A percentile compares a stretch with the other conserved stretches of the same genome.
Conservation (phyloP, 305 asterid genomes). For the Vinca major region DNA sequence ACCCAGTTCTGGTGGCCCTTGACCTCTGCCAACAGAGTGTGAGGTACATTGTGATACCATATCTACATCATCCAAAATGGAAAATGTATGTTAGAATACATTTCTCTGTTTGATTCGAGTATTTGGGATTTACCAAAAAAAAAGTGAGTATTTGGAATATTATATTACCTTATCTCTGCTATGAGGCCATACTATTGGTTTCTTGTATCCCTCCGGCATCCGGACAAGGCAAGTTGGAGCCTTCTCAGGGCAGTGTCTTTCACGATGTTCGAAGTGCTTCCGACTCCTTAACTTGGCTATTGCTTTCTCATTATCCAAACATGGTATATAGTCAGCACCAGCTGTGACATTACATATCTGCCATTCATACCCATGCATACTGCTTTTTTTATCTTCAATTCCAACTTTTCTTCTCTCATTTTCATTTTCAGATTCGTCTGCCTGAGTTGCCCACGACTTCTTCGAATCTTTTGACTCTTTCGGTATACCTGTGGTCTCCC, state of each 20-base stretch:
- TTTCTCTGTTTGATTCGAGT: background rate
- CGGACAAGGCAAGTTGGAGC: conserved; percentile 69
- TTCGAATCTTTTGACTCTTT: conserved; percentile 47
- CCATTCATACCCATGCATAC: conserved; percentile 34
- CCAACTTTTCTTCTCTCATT: conserved; percentile 52
- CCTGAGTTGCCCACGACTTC: conserved; percentile 67
- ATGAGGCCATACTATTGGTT: conserved; percentile 62
- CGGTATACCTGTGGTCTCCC: conserved; percentile 26
- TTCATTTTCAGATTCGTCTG: conserved; percentile 49
- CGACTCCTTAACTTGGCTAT: conserved; percentile 41
- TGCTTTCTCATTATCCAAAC: conserved; percentile 70
- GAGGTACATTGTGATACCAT: conserved; percentile 85
- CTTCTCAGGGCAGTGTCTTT: conserved; percentile 74
- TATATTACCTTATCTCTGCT: conserved; percentile 72
- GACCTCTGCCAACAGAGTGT: conserved; percentile 55
- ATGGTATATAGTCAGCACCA: conserved; percentile 68
- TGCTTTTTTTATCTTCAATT: conserved; percentile 28
- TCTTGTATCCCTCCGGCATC: conserved; percentile 63
- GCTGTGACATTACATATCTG: conserved; percentile 59
- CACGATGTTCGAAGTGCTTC: conserved; percentile 66
- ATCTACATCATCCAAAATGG: conserved; percentile 34
- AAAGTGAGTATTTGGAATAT: background rate
- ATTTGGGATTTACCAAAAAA: too few species aligned
- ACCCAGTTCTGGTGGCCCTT: conserved; percentile 94
- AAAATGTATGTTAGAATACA: background rate